These are phyloP conservation scores for Ascodesmis nigricans DNA, from an alignment of 495 filamentous ascomycete genomes.

Conservation along the genomic window DNA sequence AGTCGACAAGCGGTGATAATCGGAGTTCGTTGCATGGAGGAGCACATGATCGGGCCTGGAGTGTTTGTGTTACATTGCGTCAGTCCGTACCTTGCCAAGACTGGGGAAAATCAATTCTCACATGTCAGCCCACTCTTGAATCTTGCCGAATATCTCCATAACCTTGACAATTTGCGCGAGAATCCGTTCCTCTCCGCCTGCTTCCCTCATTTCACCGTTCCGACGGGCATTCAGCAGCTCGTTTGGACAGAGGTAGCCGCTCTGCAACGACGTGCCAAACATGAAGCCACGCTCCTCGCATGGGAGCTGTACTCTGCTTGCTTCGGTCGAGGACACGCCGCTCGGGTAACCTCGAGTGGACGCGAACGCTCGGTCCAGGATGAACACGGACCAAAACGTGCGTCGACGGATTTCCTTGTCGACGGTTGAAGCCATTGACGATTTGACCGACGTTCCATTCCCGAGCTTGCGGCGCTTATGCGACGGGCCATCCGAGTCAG, in stretches of 20 bases:
- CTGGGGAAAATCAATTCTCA: constrained; percentile 1
- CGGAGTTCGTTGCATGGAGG: not conserved
- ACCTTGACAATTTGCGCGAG: constrained; percentile 55
- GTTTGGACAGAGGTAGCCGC: constrained; percentile 26
- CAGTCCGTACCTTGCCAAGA: too few relatives aligned
- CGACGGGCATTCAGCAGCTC: constrained; percentile 11
- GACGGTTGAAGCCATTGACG: constrained; percentile 25
- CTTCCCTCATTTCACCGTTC: constrained; percentile 23
- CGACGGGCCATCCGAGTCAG: not conserved
- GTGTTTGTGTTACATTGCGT: too few relatives aligned
- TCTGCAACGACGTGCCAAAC: constrained; percentile 42
- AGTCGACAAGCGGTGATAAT: constrained; percentile 1
- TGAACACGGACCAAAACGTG: constrained; percentile 71
- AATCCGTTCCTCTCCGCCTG: constrained; percentile 43
- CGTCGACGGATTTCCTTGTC: constrained; percentile 55
- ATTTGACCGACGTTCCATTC: constrained; percentile 14
- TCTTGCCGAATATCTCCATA: constrained; percentile 48
- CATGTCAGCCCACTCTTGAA: constrained; percentile 23
- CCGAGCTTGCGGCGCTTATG: constrained; percentile 17
- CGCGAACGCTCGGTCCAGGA: constrained; percentile 57
- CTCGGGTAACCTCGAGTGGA: constrained; percentile 35
- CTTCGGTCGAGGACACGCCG: constrained; percentile 13
- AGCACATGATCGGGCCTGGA: too few relatives aligned
- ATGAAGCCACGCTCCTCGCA: constrained; percentile 44
- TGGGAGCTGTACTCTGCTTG: constrained; percentile 36